Base-by-base conservation (phyloP, 495 filamentous ascomycete genomes). In the Penicillium bovifimosum region DNA sequence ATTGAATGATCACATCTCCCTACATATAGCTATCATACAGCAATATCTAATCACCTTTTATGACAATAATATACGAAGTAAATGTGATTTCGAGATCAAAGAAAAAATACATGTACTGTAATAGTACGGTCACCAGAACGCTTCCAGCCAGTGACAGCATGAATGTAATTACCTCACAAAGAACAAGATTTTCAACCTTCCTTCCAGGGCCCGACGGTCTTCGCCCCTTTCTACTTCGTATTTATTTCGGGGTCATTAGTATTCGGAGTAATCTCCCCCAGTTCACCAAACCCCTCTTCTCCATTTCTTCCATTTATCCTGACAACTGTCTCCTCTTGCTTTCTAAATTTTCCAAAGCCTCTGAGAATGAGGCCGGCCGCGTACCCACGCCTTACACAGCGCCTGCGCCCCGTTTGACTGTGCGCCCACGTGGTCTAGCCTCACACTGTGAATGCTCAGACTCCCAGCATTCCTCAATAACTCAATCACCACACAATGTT, bases 341-440 rank as follows among this genome's bases (percentile, higher is more conserved):
- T 31, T 38, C 41, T 20, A 13, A 14, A 28, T 18, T 43, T 43
- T 38, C 44, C 18, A 47, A 42, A 51, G 36, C 40, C 43, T 54
- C 55, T 52, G 54, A 65, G 55, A 35, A 63, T 66, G 63, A 59
- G 63, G 55, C 63, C 61, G 61, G 53, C 63, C 58, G 63, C 63
- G 63, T 57, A 53, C 56, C 54, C 36, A 50, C 41, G 39, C 60
- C 41, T 52, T 52, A 61, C 65, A 63, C 67, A 66, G 68, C 67
- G 55, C 59, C 64, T 58, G 63, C 61, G 62, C 64, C 58, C 63
- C 66, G 63, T 71, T 71, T 62, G 58, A 72, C 61, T 71, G 63
- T 75, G 64, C 65, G 62, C 72, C 71, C 69, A 74, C 70, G 70
- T 73, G 72, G 70, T 70, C 61, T 56, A 55, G 56, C 65, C 67